Evolutionary conservation across 805 yeast genomes (phyloP).

Genomic region (Yarrowia phangngaensis): DNA sequence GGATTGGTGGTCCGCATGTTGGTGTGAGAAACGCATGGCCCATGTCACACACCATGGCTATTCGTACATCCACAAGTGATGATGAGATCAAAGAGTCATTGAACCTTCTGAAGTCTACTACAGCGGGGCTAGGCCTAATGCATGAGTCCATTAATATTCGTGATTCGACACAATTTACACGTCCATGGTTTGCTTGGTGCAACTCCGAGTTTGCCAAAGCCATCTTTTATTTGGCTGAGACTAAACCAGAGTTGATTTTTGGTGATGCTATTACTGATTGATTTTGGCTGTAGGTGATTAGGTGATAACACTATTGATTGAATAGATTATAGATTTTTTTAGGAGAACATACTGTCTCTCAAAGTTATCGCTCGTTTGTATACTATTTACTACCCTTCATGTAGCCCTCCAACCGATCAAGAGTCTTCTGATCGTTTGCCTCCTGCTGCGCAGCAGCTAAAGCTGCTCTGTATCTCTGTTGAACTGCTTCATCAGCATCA

Average conservation of each 20-base stretch:
- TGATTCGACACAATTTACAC: slow-evolving; percentile 49
- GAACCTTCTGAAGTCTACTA: slow-evolving; percentile 51
- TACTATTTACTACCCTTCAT: slow-evolving; percentile 17
- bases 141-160: slow-evolving; percentile 73
- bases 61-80: slow-evolving; percentile 71
- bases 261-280: slow-evolving; percentile 6
- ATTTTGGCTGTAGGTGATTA: too few species aligned
- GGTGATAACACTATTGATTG: background rate
- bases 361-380: background rate
- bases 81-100: slow-evolving; percentile 56
- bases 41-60: slow-evolving; percentile 71
- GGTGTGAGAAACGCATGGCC: slow-evolving; percentile 87
- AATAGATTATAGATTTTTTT: background rate
- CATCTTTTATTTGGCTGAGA: slow-evolving; percentile 65
- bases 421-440: slow-evolving; percentile 30
- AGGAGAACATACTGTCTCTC: background rate
- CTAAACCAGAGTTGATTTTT: slow-evolving; percentile 71
- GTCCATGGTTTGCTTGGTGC: slow-evolving; percentile 95
- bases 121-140: slow-evolving; percentile 74
- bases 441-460: slow-evolving; percentile 38
- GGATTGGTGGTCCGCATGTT: slow-evolving; percentile 89
- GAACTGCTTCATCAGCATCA: slow-evolving; percentile 44
- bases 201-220: slow-evolving; percentile 88
- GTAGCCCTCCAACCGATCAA: slow-evolving; percentile 28
- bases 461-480: slow-evolving; percentile 69